Conservation (phyloP, 108 stramenopile species). For the Bacterosira constricta region DNA sequence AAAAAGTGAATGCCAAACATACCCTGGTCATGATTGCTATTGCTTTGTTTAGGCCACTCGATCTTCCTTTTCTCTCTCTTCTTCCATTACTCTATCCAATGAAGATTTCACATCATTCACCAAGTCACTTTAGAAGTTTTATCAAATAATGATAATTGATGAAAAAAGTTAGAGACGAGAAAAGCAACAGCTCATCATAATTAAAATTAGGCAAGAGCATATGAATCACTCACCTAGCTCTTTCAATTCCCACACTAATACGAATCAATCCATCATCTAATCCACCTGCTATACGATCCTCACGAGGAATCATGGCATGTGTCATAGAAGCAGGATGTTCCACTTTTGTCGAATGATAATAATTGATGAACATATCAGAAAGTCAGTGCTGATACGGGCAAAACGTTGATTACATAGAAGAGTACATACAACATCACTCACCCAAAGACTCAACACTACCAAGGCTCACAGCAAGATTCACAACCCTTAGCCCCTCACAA, state of each 20-base stretch:
- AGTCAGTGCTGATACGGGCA: too few species aligned
- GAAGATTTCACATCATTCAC: conserved; percentile 70
- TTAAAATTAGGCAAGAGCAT: too few species aligned
- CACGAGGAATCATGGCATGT: conserved; percentile 79
- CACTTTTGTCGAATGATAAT: too few species aligned
- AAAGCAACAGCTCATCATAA: too few species aligned
- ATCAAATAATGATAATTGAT: too few species aligned
- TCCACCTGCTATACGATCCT: conserved; percentile 64
- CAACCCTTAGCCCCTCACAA: conserved; percentile 59
- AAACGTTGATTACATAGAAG: too few species aligned
- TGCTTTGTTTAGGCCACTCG: background rate
- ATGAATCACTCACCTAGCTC: too few species aligned
- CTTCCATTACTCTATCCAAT: conserved; percentile 51
- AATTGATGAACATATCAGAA: too few species aligned
- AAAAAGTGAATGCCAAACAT: too few species aligned
- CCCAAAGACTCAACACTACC: conserved; percentile 85
- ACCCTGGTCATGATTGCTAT: background rate
- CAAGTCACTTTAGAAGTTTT: conserved; percentile 72
- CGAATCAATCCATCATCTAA: conserved; percentile 81
- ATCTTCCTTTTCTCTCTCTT: conserved; percentile 2
- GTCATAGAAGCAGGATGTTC: conserved; percentile 88
- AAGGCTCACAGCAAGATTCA: conserved; percentile 77
- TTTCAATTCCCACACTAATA: conserved; percentile 82
- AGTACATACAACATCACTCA: too few species aligned
- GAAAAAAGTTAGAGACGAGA: too few species aligned